Base-by-base conservation (phyloP, 179 eudicot species). In the Silene noctiflora region DNA sequence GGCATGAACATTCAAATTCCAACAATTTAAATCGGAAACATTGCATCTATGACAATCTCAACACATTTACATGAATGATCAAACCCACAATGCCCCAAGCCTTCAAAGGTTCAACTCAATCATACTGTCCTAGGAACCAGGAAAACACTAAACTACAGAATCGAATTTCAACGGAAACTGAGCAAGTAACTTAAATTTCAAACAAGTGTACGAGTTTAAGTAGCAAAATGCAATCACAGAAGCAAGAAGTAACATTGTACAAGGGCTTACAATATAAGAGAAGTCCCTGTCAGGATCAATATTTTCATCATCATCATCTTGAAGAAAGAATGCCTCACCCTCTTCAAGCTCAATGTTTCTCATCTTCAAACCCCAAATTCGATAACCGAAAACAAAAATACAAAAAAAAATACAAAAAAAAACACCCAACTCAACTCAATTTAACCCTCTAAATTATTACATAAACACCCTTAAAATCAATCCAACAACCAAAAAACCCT, bases 231-330 rank as follows among this genome's bases (percentile, higher is more conserved):
- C 35, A 31, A 33, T 33, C 39, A 33, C 39, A 33, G 39, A 33
- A 33, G 39, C 39, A 33, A 5, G 4, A 33, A 33, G 4, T 5
- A 33, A 33, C 39, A 33, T 33, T 33, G 39, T 33, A 33, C 39
- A 33, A 33, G 39, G 39, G 77, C 87, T 82, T 82, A 84, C 87
- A 82, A 84, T 71, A 85, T 82, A 80, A 71, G 85, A 74, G 78
- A 84, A 80, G 27, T 82, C 87, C 44, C 7, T 79, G 46, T 79
- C 87, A 67, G 87, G 87, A 82, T 84, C 87, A 74, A 84, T 59
- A 69, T 79, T 79, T 74, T 79, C 69, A 24, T 81, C 83, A 82
- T 82, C 75, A 55, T 82, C 87, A 79, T 81, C 83, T 48, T 55
- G 68, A 64, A 44, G 66, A 72, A 29, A 51, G 75, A 53, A 74